These are phyloP conservation scores for Alnus rubra DNA, from an alignment of 306 rosid species.

Conservation along the genomic window DNA sequence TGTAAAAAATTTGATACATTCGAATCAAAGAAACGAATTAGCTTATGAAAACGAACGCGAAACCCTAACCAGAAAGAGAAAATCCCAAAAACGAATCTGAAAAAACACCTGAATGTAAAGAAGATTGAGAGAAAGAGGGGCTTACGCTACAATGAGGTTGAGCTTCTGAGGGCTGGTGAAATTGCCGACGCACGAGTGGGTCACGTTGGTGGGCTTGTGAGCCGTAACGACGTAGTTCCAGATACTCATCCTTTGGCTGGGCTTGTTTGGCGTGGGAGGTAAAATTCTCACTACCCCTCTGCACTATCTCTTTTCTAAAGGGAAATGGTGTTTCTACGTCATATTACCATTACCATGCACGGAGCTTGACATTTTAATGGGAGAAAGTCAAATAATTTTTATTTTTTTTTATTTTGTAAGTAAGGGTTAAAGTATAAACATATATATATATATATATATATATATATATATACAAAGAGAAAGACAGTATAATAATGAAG, in stretches of 20 bases:
- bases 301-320: too few relatives aligned
- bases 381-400: too few relatives aligned
- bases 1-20: not conserved
- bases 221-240: slow-evolving; percentile 99
- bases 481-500: too few relatives aligned
- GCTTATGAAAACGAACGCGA: not conserved
- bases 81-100: not conserved
- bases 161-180: slow-evolving; percentile 95
- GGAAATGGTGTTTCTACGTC: too few relatives aligned
- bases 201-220: slow-evolving; percentile 94
- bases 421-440: too few relatives aligned
- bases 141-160: slow-evolving; percentile 89
- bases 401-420: too few relatives aligned
- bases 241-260: slow-evolving; percentile 58
- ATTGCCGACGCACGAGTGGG: slow-evolving; percentile 97
- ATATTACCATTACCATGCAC: too few relatives aligned
- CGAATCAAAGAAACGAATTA: not conserved
- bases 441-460: too few relatives aligned
- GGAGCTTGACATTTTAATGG: too few relatives aligned
- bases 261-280: too few relatives aligned
- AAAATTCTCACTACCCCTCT: too few relatives aligned
- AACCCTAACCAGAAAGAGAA: slow-evolving; percentile 27
- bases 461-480: too few relatives aligned
- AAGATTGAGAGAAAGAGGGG: not conserved
- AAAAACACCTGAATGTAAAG: not conserved